Base-by-base conservation (phyloP, 176 grass and related monocot genomes). In the Oryza meyeriana region DNA sequence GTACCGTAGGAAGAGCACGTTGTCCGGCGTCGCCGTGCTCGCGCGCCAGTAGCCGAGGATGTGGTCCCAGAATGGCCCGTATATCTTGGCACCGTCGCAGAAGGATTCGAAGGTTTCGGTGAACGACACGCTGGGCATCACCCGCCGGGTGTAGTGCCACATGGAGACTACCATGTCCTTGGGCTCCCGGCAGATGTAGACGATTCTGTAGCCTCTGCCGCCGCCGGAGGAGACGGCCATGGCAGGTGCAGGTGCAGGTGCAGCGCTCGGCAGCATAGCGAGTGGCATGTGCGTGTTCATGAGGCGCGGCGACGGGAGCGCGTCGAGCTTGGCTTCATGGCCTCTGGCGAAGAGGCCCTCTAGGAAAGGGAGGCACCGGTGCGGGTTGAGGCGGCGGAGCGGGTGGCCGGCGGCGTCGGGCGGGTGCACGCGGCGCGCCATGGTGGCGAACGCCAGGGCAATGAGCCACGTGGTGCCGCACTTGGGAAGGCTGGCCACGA, bases 391-490 rank as follows among this genome's bases (percentile, higher is more conserved):
- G 57, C 8, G 44, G 36, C 64, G 77, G 68, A 87, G 77, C 20
- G 50, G 3, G 69, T 77, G 62, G 20, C n/a, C 22, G 25, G 16
- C 18, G 61, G 34, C 34, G 18, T 4, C 10, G 62, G 62, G 16
- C 8, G 75, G 50, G 57, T 29, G 61, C 16, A n/a, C 26, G 57
- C 12, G 30, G 20, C 35, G 75, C 4, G 26, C 55, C 84, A 33
- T 61, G 16, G 61, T 45, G 76, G 84, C 84, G 68, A 86, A 86
- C 2, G 68, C 25, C 24, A 79, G 68, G 5, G 88, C 79, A 29
- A 74, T 74, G 20, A 55, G 79, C 79, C 85, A 83, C 34, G 83
- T 86, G 25, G 83, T 83, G 57, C 88, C 84, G 66, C 71, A 86
- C 81, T 90, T 90, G 48, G 74, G 88, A 3, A 69, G 66, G 34